Base-by-base conservation (phyloP, 192 early-diverging fungal genomes). In the Coemansia sp. region DNA sequence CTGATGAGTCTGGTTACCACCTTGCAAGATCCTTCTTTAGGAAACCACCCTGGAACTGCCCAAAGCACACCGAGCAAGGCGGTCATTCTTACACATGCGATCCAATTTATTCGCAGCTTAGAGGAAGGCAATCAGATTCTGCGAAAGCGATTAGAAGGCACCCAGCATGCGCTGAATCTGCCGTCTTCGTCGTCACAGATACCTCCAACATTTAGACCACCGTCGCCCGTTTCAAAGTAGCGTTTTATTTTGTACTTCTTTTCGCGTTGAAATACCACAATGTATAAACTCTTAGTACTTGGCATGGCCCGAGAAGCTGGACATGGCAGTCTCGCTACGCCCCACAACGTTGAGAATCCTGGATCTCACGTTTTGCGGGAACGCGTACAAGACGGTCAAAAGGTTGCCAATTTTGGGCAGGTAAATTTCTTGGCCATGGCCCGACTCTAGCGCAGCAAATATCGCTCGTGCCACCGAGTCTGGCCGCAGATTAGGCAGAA, bases 1-100 rank as follows among this genome's bases (percentile, higher is more conserved):
- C 82, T 97, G 32, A 87, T 90, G 45, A 87, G 82, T 38, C 83
- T 92, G 66, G 90, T 95, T 18, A 91, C 93, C 32, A 84, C 84
- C 3, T 77, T 95, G 43, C 55, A 55, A 32, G 75, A 78, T 28
- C 75, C 75, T 10, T 60, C 69, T 9, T 55, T 78, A 11, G 68
- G 75, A 12, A 78, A 78, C 69, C 75, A 78, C 31, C 75, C 75
- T 3, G 75, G 75, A 0, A 78, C 75, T 5, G 88, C 84, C 18
- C 84, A 88, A 21, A 84, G 84, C 51, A 92, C 92, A 56, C 82
- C 87, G 12, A 88, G 85, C 62, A 90, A 93, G 59, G 91, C 88
- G 0, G 76, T 90, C 20, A 93, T 95, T 52, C 76, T 93, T 39
- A 84, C 91, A 47, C 88, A 87, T 57, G 87, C 87, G 36, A 84